phyloP scores from a whole-genome alignment of 2,329 filamentous ascomycete genomes.

The Aureobasidium subglaciale region DNA sequence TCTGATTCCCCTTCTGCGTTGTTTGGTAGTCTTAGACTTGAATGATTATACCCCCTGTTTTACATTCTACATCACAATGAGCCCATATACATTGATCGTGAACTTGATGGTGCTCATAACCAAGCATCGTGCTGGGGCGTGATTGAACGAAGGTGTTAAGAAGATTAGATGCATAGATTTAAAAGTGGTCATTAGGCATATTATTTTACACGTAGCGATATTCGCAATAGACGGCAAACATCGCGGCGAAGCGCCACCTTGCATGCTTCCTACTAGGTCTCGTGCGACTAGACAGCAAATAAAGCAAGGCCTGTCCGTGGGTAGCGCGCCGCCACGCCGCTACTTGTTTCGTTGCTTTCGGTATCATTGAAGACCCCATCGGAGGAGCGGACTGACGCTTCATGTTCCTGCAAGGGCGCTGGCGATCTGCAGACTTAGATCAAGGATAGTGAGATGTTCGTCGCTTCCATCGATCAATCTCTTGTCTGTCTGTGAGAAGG shows the following conservation, averaged over 20 bases:
- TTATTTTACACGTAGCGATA: not conserved
- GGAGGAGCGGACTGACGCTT: not conserved
- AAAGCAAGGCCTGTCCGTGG: not conserved
- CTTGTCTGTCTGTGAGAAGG: constrained; percentile 94
- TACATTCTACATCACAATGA: not conserved
- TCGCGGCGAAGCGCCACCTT: not conserved
- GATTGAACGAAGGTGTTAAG: no score
- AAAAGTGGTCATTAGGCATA: not conserved
- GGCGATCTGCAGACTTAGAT: constrained; percentile 68
- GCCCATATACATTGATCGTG: not conserved
- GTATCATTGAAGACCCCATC: not conserved
- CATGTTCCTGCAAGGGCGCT: constrained; percentile 18
- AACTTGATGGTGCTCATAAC: not conserved
- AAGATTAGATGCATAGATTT: no score
- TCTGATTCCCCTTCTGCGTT: not conserved
- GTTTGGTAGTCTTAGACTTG: constrained; percentile 1
- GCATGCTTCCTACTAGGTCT: not conserved
- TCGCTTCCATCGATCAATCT: constrained; percentile 89
- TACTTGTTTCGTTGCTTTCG: not conserved
- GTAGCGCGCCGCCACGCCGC: no score
- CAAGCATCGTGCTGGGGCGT: not conserved
- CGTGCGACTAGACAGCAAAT: not conserved
- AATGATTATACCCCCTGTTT: constrained; percentile 11
- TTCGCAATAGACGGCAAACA: not conserved
- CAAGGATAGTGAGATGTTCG: constrained; percentile 85